Evolutionary conservation across 2,329 filamentous ascomycete genomes (phyloP), one percentile per base, ranked within the genome.

Genomic region (Aspergillus calidoustus): DNA sequence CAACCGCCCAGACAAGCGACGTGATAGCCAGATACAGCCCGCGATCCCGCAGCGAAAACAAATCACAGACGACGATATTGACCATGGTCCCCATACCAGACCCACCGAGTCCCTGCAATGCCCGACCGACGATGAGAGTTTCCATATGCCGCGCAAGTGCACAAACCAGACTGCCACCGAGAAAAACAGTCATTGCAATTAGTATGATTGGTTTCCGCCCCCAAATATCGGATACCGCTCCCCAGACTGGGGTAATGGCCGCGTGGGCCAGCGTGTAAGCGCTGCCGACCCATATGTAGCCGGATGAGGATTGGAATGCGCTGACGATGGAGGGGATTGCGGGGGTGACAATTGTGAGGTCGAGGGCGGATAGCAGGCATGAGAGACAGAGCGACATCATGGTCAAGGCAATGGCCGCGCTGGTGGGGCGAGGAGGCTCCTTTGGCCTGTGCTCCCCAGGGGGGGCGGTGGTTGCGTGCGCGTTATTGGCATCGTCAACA

Each of bases 31-130:
- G 46, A 30, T 60, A 60, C 15, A 55, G 22, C 23, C 46, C 57
- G 6, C 51, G 25, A 25, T 48, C 23, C 11, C 57, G 31, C 15
- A 79, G 69, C n/a, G 76, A 77, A 60, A 85, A 85, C 53, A 86
- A 57, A 66, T 86, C 83, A 7, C 77, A 77, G 38, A 85, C 79
- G 41, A 78, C 79, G 43, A 86, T 80, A 56, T 80, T 79, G 4
- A 82, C 79, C 55, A 86, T 61, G 25, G 79, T 77, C 3, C 80
- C 74, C 54, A 85, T 68, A 1, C 82, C 83, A 1, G 80, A 82
- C 8, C 77, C 82, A 0, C 81, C 82, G 1, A 79, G 71, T 0
- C 84, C 83, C 61, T 86, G 83, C 3, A 86, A 64, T 0, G 79
- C 77, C 46, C 84, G 73, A 2, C 80, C 82, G 4, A 74, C 75